phyloP scores from a whole-genome alignment of 2,329 filamentous ascomycete species.

The Colletotrichum paranaense region DNA sequence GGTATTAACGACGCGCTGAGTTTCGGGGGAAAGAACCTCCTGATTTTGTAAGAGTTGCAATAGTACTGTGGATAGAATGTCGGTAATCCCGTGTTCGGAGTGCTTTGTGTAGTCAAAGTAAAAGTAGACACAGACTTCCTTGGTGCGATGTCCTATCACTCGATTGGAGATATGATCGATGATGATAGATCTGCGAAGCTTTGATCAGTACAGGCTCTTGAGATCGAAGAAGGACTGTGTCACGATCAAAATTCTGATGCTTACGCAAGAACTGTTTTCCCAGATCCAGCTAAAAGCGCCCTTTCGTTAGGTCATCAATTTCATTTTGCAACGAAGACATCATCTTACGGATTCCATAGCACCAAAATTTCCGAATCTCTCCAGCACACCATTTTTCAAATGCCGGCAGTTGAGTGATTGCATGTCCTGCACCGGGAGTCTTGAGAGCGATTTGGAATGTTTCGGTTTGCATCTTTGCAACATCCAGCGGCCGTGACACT shows the following conservation, averaged over 20 bases:
- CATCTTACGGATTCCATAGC: slow-evolving; percentile 4
- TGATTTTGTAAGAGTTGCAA: background rate
- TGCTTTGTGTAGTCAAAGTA: background rate
- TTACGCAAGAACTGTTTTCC: slow-evolving; percentile 11
- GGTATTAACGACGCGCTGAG: background rate
- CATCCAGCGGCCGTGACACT: slow-evolving; percentile 1
- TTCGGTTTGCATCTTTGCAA: slow-evolving; percentile 11
- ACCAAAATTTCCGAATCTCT: slow-evolving; percentile 7
- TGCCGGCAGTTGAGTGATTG: background rate
- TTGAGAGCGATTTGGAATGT: background rate
- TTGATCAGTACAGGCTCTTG: background rate
- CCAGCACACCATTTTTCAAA: slow-evolving; percentile 2
- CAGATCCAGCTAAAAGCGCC: background rate
- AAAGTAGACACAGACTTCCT: background rate
- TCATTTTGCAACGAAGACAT: background rate
- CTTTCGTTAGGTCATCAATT: background rate
- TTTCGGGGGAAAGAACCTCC: background rate
- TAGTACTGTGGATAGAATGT: background rate
- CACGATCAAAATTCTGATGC: background rate
- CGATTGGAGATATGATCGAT: background rate
- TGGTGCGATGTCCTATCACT: background rate
- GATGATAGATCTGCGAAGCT: background rate
- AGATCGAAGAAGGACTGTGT: background rate
- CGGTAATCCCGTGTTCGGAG: background rate
- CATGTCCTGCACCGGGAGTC: background rate